Evolutionary conservation across 1,284 basidiomycete genomes (phyloP), one percentile per base, ranked within the genome.

Genomic region (Xerocomus minutiporus): DNA sequence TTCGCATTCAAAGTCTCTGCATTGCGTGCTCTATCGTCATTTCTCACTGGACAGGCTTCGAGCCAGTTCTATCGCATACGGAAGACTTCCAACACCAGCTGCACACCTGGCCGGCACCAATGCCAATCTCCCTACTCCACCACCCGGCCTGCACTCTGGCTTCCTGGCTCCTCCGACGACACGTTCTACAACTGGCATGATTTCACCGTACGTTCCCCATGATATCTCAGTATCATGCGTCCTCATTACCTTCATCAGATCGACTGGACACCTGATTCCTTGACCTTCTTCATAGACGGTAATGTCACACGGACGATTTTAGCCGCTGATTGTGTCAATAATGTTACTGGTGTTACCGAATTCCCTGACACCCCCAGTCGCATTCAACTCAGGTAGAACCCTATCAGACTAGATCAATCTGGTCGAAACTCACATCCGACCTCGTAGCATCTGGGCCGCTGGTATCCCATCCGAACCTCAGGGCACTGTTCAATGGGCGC

Each of bases 331-430:
- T 77, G 76, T n/a, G 60, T 82, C 20, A 75, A 78, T 50, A 64
- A 69, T 38, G 59, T 62, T 35, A 73, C 73, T 5, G 83, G 82
- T 41, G 70, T 82, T 35, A 71, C 66, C 53, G 71, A 82, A 51
- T 93, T 82, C 70, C 91, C 91, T 5, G 79, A 71, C 51, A 91
- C 90, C 91, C 2, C 91, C 2, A 81, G 87, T 15, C 81, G 87
- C 41, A 77, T 93, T 35, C 87, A 93, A 68, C 70, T 93, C 54
- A 89, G 86, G 83, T 83, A 65, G 29, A 68, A 43, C 46, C 11
- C 36, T 31, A 5, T 48, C 38, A 12, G 29, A 20, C 20, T 20
- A 20, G 20, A 41, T 40, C 35, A 8, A 15, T 54, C 31, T 23
- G 2, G 25, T 29, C 26, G 50, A 51, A 46, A 20, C 47, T 56